Evolutionary conservation across 2,329 filamentous ascomycete genomes (phyloP).

Genomic region (Aureobasidium mangrovei): DNA sequence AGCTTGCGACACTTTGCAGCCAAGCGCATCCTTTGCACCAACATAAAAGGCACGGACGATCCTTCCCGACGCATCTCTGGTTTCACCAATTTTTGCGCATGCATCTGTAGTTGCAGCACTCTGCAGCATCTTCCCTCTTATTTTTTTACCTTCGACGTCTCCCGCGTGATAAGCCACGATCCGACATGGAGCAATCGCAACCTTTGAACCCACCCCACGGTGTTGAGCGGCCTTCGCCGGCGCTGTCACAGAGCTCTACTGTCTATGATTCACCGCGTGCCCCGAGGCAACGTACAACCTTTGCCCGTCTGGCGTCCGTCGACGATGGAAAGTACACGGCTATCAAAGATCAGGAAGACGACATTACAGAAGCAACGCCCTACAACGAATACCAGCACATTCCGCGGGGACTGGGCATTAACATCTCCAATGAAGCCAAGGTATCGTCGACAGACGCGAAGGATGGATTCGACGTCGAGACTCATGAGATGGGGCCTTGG

Average conservation of each 20-base stretch:
- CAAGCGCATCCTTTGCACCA: not conserved
- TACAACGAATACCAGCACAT: not conserved
- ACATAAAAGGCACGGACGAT: not conserved
- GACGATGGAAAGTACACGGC: conserved; percentile 13
- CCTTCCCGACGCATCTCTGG: not conserved
- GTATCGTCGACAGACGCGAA: not conserved
- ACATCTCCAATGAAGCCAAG: not conserved
- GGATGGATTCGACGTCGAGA: not conserved
- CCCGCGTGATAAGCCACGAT: no score
- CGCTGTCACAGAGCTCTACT: conserved; percentile 1
- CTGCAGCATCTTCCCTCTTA: not conserved
- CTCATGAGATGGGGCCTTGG: not conserved
- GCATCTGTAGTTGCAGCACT: not conserved
- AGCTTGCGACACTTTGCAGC: conserved; percentile 3
- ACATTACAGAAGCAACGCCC: not conserved
- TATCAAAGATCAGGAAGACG: conserved; percentile 9
- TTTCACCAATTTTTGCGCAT: conserved; percentile 3
- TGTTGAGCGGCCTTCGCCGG: not conserved
- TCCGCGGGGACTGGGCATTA: not conserved
- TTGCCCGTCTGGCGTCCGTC: conserved; percentile 10
- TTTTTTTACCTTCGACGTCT: not conserved
- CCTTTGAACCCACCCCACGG: not conserved
- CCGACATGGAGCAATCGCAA: not conserved
- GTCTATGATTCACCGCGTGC: conserved; percentile 1
- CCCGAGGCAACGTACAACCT: conserved; percentile 11